Conservation (phyloP, 768 basidiomycete genomes). For the Suillus weaverae region DNA sequence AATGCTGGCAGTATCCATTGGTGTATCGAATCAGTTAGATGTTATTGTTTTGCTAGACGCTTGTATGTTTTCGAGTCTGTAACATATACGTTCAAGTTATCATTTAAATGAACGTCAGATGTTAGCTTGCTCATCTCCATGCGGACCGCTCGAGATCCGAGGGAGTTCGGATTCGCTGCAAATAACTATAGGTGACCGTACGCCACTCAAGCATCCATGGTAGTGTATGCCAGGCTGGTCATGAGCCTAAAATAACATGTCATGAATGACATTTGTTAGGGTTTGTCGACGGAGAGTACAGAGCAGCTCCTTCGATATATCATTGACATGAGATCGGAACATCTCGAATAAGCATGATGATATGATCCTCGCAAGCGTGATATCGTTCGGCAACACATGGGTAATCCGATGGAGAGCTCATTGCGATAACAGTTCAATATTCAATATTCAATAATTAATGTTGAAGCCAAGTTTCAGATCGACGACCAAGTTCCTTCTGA, state of each 20-base stretch:
- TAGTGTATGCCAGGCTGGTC: neutral
- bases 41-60: neutral
- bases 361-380: no score
- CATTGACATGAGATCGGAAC: neutral
- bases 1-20: constrained; percentile 6
- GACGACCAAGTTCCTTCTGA: no score
- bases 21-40: constrained; percentile 6
- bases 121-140: neutral
- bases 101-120: neutral
- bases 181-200: no score
- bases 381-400: no score
- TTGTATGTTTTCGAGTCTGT: neutral
- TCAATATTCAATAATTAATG: no score
- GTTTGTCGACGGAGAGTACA: neutral
- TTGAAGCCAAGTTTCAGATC: no score
- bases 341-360: neutral
- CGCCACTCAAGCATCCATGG: no score
- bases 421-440: no score
- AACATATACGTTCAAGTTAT: neutral
- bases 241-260: neutral
- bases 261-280: neutral
- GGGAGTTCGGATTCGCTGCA: neutral
- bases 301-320: neutral
- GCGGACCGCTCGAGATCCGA: neutral
- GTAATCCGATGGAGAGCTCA: no score